phyloP scores from a whole-genome alignment of 1,284 basidiomycete genomes.

The Xanthoconium separans region DNA sequence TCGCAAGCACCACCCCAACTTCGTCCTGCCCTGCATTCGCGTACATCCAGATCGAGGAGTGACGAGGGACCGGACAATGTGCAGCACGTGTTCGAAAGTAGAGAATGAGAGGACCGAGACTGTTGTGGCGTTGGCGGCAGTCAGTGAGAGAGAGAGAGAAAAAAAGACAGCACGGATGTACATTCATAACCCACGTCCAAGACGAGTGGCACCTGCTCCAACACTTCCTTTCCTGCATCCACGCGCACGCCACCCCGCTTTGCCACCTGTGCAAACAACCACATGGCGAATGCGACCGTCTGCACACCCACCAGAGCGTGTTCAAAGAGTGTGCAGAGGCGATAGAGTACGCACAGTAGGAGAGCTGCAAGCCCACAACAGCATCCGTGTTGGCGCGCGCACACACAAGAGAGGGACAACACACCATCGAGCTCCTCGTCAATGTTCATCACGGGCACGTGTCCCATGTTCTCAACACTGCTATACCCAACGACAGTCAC shows the following conservation, averaged over 20 bases:
- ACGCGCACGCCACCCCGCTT: slow-evolving; percentile 63
- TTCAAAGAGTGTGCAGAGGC: slow-evolving; percentile 81
- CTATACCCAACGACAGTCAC: slow-evolving; percentile 74
- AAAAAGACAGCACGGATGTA: no score
- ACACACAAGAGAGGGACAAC: slow-evolving; percentile 18
- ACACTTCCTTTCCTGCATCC: slow-evolving; percentile 42
- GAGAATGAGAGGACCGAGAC: slow-evolving; percentile 66
- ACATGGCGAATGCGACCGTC: slow-evolving; percentile 82
- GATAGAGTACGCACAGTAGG: slow-evolving; percentile 84
- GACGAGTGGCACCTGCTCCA: slow-evolving; percentile 87
- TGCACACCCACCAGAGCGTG: slow-evolving; percentile 81
- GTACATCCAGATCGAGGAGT: slow-evolving; percentile 75
- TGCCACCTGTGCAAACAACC: slow-evolving; percentile 76
- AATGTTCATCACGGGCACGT: slow-evolving; percentile 75
- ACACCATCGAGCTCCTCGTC: slow-evolving; percentile 71
- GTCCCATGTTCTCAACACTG: slow-evolving; percentile 72
- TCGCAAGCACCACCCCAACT: slow-evolving; percentile 64
- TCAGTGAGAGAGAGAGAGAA: neutral
- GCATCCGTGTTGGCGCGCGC: neutral
- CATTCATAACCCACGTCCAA: slow-evolving; percentile 88
- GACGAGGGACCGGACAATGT: slow-evolving; percentile 78
- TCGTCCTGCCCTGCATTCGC: slow-evolving; percentile 65
- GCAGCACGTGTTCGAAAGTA: slow-evolving; percentile 73
- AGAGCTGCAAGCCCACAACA: slow-evolving; percentile 64
- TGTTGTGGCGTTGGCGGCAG: slow-evolving; percentile 25